Evolutionary conservation across 192 early-diverging fungal genomes (phyloP).

Genomic region (Spizellomyces sp.): DNA sequence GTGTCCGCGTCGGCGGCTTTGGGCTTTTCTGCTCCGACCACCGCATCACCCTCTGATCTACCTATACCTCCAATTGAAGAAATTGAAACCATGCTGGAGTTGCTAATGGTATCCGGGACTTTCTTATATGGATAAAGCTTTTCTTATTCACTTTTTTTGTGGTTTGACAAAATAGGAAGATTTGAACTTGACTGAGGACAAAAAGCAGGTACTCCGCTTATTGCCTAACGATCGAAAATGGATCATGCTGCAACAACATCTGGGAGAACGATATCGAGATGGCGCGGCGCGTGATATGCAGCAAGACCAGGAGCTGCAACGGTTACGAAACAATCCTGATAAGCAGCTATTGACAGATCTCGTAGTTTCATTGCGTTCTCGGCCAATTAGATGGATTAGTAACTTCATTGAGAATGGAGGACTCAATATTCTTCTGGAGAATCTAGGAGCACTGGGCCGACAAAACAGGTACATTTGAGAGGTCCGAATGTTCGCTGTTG

Average conservation of each 20-base stretch:
- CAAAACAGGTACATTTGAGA: conserved; percentile 37
- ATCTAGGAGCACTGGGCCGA: conserved; percentile 43
- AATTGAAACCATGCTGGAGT: conserved; percentile 54
- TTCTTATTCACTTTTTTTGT: background rate
- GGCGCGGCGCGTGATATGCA: conserved; percentile 38
- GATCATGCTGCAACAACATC: conserved; percentile 53
- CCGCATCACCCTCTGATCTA: conserved; percentile 15
- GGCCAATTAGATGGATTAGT: conserved; percentile 57
- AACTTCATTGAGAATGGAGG: conserved; percentile 60
- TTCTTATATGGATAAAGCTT: background rate
- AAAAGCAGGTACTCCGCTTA: conserved; percentile 46
- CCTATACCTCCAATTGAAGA: conserved; percentile 41
- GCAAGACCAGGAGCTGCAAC: conserved; percentile 47
- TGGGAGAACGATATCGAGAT: conserved; percentile 49
- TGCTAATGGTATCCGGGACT: conserved; percentile 42
- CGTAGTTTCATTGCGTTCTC: conserved; percentile 46
- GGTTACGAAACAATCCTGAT: conserved; percentile 42
- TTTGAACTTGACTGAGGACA: conserved; percentile 54
- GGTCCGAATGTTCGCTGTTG: too few species aligned
- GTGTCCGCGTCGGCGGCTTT: conserved; percentile 20
- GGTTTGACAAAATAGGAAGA: conserved; percentile 40
- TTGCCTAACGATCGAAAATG: conserved; percentile 50
- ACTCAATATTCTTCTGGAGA: conserved; percentile 43
- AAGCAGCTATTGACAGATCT: conserved; percentile 44
- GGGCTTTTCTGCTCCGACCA: conserved; percentile 24